These are phyloP conservation scores for Ceratonia siliqua DNA, from an alignment of 306 rosid species.

Conservation along the genomic window DNA sequence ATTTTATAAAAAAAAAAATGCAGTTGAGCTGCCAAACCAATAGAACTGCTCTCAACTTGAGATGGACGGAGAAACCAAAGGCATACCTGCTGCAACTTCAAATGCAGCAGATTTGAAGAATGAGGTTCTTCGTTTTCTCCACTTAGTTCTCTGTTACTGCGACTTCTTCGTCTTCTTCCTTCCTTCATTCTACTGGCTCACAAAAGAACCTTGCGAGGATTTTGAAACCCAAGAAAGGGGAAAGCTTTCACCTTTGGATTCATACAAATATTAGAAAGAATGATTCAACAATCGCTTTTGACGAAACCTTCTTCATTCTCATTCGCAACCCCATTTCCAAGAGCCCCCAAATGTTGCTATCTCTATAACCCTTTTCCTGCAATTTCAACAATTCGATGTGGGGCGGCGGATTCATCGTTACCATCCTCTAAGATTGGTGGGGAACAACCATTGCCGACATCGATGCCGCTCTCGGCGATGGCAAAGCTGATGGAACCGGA, in stretches of 20 bases:
- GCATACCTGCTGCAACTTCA: not conserved
- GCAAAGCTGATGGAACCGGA: constrained; percentile 38
- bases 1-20: not conserved
- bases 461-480: constrained; percentile 11
- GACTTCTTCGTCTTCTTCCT: not conserved
- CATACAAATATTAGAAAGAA: not conserved
- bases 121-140: constrained; percentile 9
- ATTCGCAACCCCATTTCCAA: constrained; percentile 33
- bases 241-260: not conserved
- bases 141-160: not conserved
- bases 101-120: not conserved
- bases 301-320: constrained; percentile 33
- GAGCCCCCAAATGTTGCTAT: constrained; percentile 14
- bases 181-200: not conserved
- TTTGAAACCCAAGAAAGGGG: not conserved
- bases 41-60: not conserved
- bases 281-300: constrained; percentile 48
- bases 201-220: not conserved
- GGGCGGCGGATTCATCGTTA: constrained; percentile 42
- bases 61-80: constrained; percentile 27
- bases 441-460: not conserved
- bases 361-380: not conserved
- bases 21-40: constrained; percentile 5
- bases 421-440: constrained; percentile 15
- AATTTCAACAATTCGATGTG: constrained; percentile 43